These are phyloP conservation scores for Knufia petricola DNA, from an alignment of 2,329 filamentous ascomycete species.

Conservation along the genomic window DNA sequence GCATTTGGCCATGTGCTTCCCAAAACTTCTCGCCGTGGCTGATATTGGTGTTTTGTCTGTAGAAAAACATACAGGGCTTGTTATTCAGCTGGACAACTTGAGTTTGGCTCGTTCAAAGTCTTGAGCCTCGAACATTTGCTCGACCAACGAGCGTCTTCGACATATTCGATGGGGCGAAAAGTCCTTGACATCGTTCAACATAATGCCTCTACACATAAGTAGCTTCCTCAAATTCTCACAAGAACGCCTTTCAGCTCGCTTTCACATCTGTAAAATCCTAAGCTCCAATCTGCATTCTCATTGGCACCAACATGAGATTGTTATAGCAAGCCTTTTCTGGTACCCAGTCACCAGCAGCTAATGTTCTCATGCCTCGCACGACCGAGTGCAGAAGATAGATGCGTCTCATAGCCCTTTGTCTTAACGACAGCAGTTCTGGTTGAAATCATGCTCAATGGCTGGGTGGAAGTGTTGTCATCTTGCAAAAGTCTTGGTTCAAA, in stretches of 20 bases:
- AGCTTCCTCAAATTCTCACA: neutral
- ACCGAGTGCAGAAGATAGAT: neutral
- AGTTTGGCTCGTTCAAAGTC: constrained; percentile 1
- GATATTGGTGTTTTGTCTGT: neutral
- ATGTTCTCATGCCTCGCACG: neutral
- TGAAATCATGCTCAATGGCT: neutral
- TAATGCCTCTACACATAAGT: neutral
- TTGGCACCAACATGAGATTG: neutral
- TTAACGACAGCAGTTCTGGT: neutral
- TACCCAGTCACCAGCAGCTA: neutral
- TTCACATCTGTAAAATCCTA: neutral
- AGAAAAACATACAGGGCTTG: neutral
- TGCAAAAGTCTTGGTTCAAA: neutral
- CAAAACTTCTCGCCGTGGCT: neutral
- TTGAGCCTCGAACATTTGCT: neutral
- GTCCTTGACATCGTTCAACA: constrained; percentile 1
- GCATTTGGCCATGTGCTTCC: neutral
- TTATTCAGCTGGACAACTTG: neutral
- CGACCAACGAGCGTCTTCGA: neutral
- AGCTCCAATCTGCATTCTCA: neutral
- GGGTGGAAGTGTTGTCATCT: neutral
- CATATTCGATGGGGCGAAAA: neutral
- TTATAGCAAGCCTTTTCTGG: neutral
- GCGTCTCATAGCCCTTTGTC: neutral
- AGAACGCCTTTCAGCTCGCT: neutral